These are phyloP conservation scores for Colletotrichum cereale DNA, from an alignment of 2,329 filamentous ascomycete species.

Conservation along the genomic window DNA sequence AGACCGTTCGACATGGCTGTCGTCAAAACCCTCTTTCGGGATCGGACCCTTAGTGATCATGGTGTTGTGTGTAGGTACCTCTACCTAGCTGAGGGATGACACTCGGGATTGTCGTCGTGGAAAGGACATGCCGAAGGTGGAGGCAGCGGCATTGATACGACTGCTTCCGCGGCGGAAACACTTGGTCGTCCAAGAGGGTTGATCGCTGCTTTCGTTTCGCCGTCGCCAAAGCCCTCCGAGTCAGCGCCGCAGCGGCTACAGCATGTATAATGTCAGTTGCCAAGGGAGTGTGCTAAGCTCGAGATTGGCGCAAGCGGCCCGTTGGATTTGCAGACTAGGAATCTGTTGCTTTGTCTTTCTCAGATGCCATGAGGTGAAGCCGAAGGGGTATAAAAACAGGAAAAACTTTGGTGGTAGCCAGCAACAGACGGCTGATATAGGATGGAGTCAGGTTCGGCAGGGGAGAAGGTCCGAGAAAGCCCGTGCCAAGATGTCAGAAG, in stretches of 20 bases:
- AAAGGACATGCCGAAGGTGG: slow-evolving; percentile 21
- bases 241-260: slow-evolving; percentile 14
- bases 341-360: neutral
- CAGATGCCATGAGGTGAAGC: neutral
- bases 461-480: slow-evolving; percentile 13
- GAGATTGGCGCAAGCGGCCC: neutral
- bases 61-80: neutral
- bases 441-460: slow-evolving; percentile 4
- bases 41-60: slow-evolving; percentile 36
- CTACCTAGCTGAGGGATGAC: slow-evolving; percentile 18
- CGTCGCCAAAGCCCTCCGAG: slow-evolving; percentile 9
- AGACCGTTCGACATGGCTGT: slow-evolving; percentile 19
- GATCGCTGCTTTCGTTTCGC: slow-evolving; percentile 25
- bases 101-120: slow-evolving; percentile 15
- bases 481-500: slow-evolving; percentile 25
- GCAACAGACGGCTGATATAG: neutral
- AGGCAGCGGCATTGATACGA: slow-evolving; percentile 20
- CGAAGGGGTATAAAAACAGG: neutral
- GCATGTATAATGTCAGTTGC: slow-evolving; percentile 1
- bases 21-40: slow-evolving; percentile 22
- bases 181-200: slow-evolving; percentile 9
- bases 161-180: slow-evolving; percentile 6
- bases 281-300: neutral
- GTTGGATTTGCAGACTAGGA: neutral
- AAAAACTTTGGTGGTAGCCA: neutral